Percentiles rank a stretch among this genome's conserved stretches.
Evolutionary conservation across 139 green algal genomes (phyloP).

Genomic region (Helicosporidium sp.): DNA sequence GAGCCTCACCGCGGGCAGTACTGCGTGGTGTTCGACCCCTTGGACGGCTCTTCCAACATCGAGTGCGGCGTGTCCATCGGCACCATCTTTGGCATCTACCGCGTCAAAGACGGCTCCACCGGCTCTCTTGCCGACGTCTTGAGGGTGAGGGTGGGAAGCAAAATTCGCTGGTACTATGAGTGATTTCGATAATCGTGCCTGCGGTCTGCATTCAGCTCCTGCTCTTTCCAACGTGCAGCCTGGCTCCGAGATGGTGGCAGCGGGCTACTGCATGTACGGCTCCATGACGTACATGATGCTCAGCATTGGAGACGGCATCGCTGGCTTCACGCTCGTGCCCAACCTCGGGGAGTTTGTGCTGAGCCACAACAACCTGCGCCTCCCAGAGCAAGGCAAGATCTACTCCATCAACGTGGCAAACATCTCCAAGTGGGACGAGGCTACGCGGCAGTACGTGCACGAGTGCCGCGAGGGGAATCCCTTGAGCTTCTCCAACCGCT

Average conservation of each 20-base stretch:
- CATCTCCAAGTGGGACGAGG: slow-evolving; percentile 23
- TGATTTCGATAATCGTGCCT: too few relatives aligned
- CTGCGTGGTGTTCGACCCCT: slow-evolving; percentile 40
- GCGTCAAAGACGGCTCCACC: slow-evolving; percentile 2
- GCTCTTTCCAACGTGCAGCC: slow-evolving; percentile 11
- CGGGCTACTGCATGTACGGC: slow-evolving; percentile 54
- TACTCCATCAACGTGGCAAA: slow-evolving; percentile 55
- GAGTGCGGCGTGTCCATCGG: slow-evolving; percentile 37
- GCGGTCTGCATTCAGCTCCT: too few relatives aligned
- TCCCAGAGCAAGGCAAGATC: slow-evolving; percentile 30
- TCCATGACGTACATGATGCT: slow-evolving; percentile 39
- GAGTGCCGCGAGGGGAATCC: slow-evolving; percentile 33
- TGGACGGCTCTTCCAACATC: slow-evolving; percentile 50
- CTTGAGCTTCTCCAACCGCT: slow-evolving; percentile 40
- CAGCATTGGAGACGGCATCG: slow-evolving; percentile 20
- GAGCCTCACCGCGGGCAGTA: slow-evolving; percentile 23
- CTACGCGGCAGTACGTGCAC: slow-evolving; percentile 33
- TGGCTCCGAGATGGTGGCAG: slow-evolving; percentile 33
- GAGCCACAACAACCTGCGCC: slow-evolving; percentile 20
- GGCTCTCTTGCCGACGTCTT: slow-evolving; percentile 21
- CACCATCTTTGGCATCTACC: slow-evolving; percentile 48
- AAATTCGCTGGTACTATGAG: too few relatives aligned
- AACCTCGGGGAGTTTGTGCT: slow-evolving; percentile 39
- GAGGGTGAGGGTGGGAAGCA: slow-evolving; percentile 2
- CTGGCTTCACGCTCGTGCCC: slow-evolving; percentile 46